Evolutionary conservation across 345 rosid genomes (phyloP), one percentile per base, ranked within the genome.

Genomic region (Punica granatum): DNA sequence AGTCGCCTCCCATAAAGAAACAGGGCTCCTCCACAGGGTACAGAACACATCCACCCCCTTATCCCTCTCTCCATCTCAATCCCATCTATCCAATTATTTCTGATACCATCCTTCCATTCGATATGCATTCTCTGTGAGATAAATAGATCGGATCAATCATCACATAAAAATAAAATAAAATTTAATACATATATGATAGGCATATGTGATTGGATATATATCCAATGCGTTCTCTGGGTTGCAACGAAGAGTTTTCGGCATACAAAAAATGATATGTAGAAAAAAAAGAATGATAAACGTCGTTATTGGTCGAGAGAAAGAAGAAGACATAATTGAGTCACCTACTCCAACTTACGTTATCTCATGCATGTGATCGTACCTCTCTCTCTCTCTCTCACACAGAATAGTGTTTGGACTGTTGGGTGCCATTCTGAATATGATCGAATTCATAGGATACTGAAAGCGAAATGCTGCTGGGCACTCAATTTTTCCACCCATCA

Each of bases 11-110:
- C 59, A 48, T 51, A 21, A 18, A 49, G 60, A 48, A 69, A 63
- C 73, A 48, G 66, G 73, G 39, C 31, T 62, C 67, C 73, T 70
- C 61, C 59, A 28, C 33, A 49, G 73, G 73, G 59, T 28, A 70
- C 73, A 70, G 35, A 16, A 34, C 43, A 1, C 18, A 8, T 34
- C 15, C 68, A 10, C 3, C 49, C n/a, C 51, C 37, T 25, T 4
- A 5, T 18, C 51, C 41, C 21, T n/a, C n/a, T n/a, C n/a, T n/a
- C 41, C 41, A 37, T 37, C 11, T 4, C 41, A 37, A 37, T 37
- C 11, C 32, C 26, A 6, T 31, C 39, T 34, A 11, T 12, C 42
- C 36, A 33, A 31, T 19, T 6, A 33, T 36, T 60, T 59, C 12
- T 4, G 13, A 32, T 61, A 9, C 13, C 39, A 8, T 25, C 5